Conservation (phyloP, 129 eudicot species). For the Apium graveolens region DNA sequence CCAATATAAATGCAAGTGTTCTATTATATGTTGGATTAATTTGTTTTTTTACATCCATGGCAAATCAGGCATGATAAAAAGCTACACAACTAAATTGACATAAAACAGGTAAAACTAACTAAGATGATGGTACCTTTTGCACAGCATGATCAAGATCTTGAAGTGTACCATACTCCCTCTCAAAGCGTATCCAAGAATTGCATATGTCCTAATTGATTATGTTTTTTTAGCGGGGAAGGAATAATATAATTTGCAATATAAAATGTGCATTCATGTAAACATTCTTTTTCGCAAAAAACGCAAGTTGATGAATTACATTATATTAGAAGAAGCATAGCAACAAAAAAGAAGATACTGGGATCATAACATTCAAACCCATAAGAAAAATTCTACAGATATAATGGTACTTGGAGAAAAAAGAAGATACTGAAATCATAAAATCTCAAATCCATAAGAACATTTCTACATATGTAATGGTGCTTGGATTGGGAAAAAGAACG, state of each 20-base stretch:
- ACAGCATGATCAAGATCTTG: constrained; percentile 78
- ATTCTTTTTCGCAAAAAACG: not conserved
- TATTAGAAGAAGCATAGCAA: not conserved
- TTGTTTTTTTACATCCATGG: not conserved
- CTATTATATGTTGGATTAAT: not conserved
- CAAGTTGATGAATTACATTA: not conserved
- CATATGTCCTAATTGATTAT: constrained; percentile 72
- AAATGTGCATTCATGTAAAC: not conserved
- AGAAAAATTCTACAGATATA: too few relatives aligned
- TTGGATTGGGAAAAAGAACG: not conserved
- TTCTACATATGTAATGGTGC: not conserved
- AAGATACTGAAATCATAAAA: not conserved
- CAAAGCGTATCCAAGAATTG: constrained; percentile 79
- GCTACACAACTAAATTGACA: constrained; percentile 1
- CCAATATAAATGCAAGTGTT: not conserved
- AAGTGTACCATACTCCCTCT: constrained; percentile 78
- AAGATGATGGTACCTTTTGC: constrained; percentile 51
- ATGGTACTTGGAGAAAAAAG: not conserved
- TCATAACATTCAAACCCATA: not conserved
- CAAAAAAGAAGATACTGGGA: not conserved
- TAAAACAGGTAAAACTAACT: constrained; percentile 2
- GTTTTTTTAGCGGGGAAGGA: constrained; percentile 35
- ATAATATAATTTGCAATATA: constrained; percentile 28
- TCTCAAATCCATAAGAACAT: not conserved
- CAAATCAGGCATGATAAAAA: not conserved